These are phyloP conservation scores for Suillus subalutaceus DNA, from an alignment of 768 basidiomycete species.

Conservation along the genomic window DNA sequence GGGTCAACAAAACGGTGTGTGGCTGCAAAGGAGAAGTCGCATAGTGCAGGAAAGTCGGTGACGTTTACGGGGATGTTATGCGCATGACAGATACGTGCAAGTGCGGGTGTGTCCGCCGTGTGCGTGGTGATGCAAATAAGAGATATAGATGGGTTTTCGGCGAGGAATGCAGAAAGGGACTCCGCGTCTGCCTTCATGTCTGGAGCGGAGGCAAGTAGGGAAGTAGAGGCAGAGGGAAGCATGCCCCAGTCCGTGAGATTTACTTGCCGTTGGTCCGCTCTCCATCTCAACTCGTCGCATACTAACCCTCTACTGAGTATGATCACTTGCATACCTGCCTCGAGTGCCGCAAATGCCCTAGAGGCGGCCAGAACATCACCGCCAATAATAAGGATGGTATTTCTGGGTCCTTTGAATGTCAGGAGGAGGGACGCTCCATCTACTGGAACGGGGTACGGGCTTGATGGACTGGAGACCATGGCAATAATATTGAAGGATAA, in stretches of 20 bases:
- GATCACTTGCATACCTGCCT: slow-evolving; percentile 74
- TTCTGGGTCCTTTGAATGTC: slow-evolving; percentile 64
- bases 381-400: slow-evolving; percentile 72
- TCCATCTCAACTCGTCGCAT: slow-evolving; percentile 76
- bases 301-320: slow-evolving; percentile 59
- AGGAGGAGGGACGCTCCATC: slow-evolving; percentile 78
- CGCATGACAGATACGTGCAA: slow-evolving; percentile 57
- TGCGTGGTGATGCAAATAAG: slow-evolving; percentile 83
- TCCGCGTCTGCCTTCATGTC: slow-evolving; percentile 40
- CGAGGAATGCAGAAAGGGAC: slow-evolving; percentile 53
- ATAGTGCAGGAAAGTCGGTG: slow-evolving; percentile 84
- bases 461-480: slow-evolving; percentile 17
- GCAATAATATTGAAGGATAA: not conserved
- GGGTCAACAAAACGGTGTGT: slow-evolving; percentile 77
- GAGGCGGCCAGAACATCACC: slow-evolving; percentile 79
- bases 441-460: slow-evolving; percentile 43
- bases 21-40: slow-evolving; percentile 88
- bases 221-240: slow-evolving; percentile 41
- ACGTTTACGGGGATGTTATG: slow-evolving; percentile 79
- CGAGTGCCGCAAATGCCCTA: slow-evolving; percentile 81
- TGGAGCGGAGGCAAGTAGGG: not conserved
- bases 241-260: slow-evolving; percentile 57
- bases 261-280: slow-evolving; percentile 58
- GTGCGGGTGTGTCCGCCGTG: slow-evolving; percentile 44
- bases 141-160: slow-evolving; percentile 32